Evolutionary conservation across 129 eudicot species (phyloP), one percentile per base, ranked within the genome.

Genomic region (Chrysanthemum seticuspe): DNA sequence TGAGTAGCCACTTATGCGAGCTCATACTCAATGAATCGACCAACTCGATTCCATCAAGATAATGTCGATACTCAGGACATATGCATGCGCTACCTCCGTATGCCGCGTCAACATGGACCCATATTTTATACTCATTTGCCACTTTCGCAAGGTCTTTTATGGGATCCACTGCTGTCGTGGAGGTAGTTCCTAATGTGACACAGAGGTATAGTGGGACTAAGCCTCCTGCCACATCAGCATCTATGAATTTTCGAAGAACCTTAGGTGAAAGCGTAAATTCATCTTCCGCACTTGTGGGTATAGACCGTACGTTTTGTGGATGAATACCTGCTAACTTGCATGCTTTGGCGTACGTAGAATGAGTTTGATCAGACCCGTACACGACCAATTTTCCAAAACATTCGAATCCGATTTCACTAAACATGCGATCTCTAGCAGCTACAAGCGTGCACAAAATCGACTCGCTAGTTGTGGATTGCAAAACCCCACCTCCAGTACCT

Each of bases 71-170:
- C 73, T 87, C 91, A 0, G 91, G 88, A 49, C 88, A 83, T 60
- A 87, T 87, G 60, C 91, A 87, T 10, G 91, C 91, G 29, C 45
- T 83, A 8, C 91, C 91, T 8, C 74, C 82, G n/a, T 79, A 86
- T 18, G 91, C 87, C 0, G 83, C 90, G 10, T 86, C 90, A 16
- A 86, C 77, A 71, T 86, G 90, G 12, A 86, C 27, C 90, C 90
- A 86, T 2, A 77, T 18, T 12, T 59, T 16, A 27, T 72, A 83
- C 11, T 70, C 71, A 1, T 34, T 64, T 3, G 85, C 21, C 83
- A 86, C 81, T 27, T 77, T 66, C 13, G 68, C 78, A 9, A 83
- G 85, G 13, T 71, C 74, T 31, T 65, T 53, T 10, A 86, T 3
- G 3, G 87, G 85, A 59, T 86, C 90, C 10, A 83, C 73, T 10